Evolutionary conservation across 2,329 filamentous ascomycete genomes (phyloP).

Genomic region (Calonectria pauciramosa): DNA sequence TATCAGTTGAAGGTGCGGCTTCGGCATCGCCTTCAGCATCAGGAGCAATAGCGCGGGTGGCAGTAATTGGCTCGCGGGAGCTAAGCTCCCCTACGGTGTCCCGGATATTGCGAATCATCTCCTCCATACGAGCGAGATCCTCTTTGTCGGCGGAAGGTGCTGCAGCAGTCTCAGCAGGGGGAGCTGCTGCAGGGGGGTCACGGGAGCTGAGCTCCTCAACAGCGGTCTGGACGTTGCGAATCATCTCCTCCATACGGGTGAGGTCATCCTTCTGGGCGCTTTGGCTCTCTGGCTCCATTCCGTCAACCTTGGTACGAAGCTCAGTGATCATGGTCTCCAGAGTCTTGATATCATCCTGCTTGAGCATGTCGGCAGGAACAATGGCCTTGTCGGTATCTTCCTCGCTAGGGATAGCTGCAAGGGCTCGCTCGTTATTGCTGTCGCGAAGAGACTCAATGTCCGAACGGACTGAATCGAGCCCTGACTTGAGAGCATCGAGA

Average conservation of each 20-base stretch:
- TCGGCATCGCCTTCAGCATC: slow-evolving; percentile 52
- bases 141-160: neutral
- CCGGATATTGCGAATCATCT: slow-evolving; percentile 64
- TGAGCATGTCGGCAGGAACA: slow-evolving; percentile 65
- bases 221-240: slow-evolving; percentile 61
- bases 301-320: slow-evolving; percentile 85
- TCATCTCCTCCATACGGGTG: slow-evolving; percentile 66
- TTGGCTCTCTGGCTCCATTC: slow-evolving; percentile 51
- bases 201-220: slow-evolving; percentile 60
- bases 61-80: slow-evolving; percentile 44
- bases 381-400: slow-evolving; percentile 44
- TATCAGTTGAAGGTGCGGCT: neutral
- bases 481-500: slow-evolving; percentile 85
- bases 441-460: slow-evolving; percentile 83
- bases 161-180: slow-evolving; percentile 47
- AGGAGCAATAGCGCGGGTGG: slow-evolving; percentile 24
- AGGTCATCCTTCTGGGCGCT: slow-evolving; percentile 67
- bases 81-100: slow-evolving; percentile 62
- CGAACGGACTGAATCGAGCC: slow-evolving; percentile 77
- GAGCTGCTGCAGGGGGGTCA: slow-evolving; percentile 38
- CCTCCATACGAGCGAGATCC: slow-evolving; percentile 56
- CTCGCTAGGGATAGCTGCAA: slow-evolving; percentile 54
- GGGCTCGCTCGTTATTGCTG: slow-evolving; percentile 59
- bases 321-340: slow-evolving; percentile 88
- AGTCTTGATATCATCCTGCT: slow-evolving; percentile 83